Conservation (phyloP, 1,284 basidiomycete genomes). For the Phaffia rhodozyma region DNA sequence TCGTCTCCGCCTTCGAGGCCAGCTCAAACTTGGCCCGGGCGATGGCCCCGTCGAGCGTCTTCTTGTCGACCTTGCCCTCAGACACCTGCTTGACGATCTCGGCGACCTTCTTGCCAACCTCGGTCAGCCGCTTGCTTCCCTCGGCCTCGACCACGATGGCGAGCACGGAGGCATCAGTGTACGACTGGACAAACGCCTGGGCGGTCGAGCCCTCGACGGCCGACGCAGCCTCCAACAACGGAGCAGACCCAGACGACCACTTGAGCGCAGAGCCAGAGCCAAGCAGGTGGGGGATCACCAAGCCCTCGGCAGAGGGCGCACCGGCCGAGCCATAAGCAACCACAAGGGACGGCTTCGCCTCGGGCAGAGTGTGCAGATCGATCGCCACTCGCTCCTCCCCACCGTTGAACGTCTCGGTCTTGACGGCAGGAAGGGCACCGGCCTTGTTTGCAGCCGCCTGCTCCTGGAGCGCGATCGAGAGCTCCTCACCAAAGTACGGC, state of each 20-base stretch:
- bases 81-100: slow-evolving; percentile 43
- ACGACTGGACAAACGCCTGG: slow-evolving; percentile 65
- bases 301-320: slow-evolving; percentile 42
- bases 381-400: slow-evolving; percentile 61
- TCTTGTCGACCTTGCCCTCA: slow-evolving; percentile 49
- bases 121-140: slow-evolving; percentile 20
- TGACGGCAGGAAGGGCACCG: slow-evolving; percentile 18
- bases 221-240: slow-evolving; percentile 44
- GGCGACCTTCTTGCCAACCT: too few species aligned
- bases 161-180: slow-evolving; percentile 82
- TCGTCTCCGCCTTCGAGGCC: slow-evolving; percentile 54
- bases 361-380: slow-evolving; percentile 38
- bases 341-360: slow-evolving; percentile 53
- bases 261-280: slow-evolving; percentile 45
- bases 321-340: slow-evolving; percentile 62
- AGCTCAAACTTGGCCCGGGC: slow-evolving; percentile 75
- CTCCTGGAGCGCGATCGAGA: not conserved
- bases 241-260: slow-evolving; percentile 63
- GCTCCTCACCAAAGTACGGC: slow-evolving; percentile 42
- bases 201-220: slow-evolving; percentile 40
- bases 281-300: slow-evolving; percentile 64
- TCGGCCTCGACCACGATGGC: slow-evolving; percentile 59
- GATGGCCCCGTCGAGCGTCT: slow-evolving; percentile 65
- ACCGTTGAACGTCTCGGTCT: slow-evolving; percentile 51
- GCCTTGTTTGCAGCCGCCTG: not conserved